Conservation (phyloP, 2,329 filamentous ascomycete species). For the Aureobasidium melanogenum region DNA sequence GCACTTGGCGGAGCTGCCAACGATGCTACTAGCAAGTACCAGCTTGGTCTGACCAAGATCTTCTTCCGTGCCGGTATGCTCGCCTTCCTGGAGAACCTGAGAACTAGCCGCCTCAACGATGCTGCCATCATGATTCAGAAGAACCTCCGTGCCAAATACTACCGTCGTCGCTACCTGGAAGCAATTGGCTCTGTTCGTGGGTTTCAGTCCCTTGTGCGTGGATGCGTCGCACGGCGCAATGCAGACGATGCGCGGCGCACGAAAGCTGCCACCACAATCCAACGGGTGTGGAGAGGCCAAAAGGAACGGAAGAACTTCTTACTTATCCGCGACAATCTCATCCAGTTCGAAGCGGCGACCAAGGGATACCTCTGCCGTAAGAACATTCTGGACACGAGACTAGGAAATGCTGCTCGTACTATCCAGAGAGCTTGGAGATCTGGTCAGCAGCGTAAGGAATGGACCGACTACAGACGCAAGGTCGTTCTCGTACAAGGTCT, state of each 20-base stretch:
- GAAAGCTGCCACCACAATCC: conserved; percentile 87
- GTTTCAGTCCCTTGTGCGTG: conserved; percentile 71
- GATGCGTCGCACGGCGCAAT: conserved; percentile 64
- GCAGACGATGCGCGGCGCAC: conserved; percentile 73
- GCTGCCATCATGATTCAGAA: conserved; percentile 98
- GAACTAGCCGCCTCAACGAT: conserved; percentile 81
- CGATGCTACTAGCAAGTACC: conserved; percentile 79
- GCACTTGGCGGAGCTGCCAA: conserved; percentile 61
- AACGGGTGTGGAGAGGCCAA: conserved; percentile 87
- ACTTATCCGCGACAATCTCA: conserved; percentile 69
- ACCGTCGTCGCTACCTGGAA: conserved; percentile 82
- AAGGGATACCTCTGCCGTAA: conserved; percentile 89
- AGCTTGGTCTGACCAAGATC: conserved; percentile 95
- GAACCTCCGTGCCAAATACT: conserved; percentile 92
- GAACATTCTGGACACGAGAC: conserved; percentile 85
- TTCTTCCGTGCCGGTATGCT: conserved; percentile 99
- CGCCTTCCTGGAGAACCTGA: conserved; percentile 89
- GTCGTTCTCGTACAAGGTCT: conserved; percentile 83
- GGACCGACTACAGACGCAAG: conserved; percentile 85
- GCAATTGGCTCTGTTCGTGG: conserved; percentile 71
- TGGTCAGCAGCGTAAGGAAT: conserved; percentile 65
- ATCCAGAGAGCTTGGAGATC: conserved; percentile 90
- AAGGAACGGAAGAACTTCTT: conserved; percentile 79
- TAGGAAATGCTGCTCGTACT: conserved; percentile 80
- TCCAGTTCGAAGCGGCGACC: conserved; percentile 79